Evolutionary conservation across 1,284 basidiomycete genomes (phyloP).

Genomic region (Filobasidium uniguttulatum): DNA sequence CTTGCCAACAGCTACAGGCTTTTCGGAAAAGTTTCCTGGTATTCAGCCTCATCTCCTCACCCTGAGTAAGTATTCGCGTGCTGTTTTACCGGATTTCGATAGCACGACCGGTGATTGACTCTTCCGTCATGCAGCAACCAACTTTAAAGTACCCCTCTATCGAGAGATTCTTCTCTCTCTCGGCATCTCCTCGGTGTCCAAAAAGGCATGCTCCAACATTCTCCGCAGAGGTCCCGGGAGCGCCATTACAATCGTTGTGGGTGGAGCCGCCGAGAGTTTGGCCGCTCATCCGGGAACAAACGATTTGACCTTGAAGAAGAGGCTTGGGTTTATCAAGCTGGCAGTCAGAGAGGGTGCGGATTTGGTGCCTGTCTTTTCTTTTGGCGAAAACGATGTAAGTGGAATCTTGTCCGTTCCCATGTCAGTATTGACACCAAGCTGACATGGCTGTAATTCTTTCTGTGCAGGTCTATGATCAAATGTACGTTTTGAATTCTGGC

Average conservation of each 20-base stretch:
- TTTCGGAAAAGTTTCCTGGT: slow-evolving; percentile 77
- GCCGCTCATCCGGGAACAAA: slow-evolving; percentile 80
- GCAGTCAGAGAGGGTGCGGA: slow-evolving; percentile 89
- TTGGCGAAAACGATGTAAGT: slow-evolving; percentile 92
- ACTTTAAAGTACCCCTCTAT: slow-evolving; percentile 87
- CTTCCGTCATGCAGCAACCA: slow-evolving; percentile 41
- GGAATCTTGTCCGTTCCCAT: too few relatives aligned
- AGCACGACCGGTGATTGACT: neutral
- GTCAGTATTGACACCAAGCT: neutral
- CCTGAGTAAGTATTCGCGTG: slow-evolving; percentile 37
- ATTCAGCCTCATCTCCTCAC: slow-evolving; percentile 88
- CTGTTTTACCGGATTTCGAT: slow-evolving; percentile 17
- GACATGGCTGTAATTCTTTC: slow-evolving; percentile 2
- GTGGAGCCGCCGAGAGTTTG: slow-evolving; percentile 87
- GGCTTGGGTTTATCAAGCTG: slow-evolving; percentile 89
- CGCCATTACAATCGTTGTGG: slow-evolving; percentile 88
- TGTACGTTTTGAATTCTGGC: slow-evolving; percentile 38
- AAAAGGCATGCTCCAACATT: slow-evolving; percentile 77
- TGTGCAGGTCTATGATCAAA: slow-evolving; percentile 77
- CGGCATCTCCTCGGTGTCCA: slow-evolving; percentile 85
- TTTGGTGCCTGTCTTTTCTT: slow-evolving; percentile 87
- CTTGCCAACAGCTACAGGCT: slow-evolving; percentile 61
- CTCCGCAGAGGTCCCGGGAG: slow-evolving; percentile 52
- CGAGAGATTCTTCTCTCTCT: slow-evolving; percentile 74
- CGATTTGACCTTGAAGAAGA: slow-evolving; percentile 72